Evolutionary conservation across 208 protist genomes (phyloP), one percentile per base, ranked within the genome.

Genomic region (Trypanosoma theileri): DNA sequence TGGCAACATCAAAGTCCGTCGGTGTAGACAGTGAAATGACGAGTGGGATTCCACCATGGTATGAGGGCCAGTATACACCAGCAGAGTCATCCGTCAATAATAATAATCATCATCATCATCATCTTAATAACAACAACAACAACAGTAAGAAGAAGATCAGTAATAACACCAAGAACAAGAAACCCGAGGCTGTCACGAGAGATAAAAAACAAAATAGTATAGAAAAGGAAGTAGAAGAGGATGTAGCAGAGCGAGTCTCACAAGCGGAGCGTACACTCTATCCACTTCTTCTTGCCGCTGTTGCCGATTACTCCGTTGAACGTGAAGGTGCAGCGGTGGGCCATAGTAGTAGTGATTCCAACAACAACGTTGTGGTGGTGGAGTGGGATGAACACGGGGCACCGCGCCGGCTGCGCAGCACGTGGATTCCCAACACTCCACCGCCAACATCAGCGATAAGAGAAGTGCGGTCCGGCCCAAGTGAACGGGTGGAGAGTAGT

Each of bases 181-280:
- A 35, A 35, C 28, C 1, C 4, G 28, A 35, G 1, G 28, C 6
- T 35, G 28, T 35, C 1, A 6, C 28, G 11, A 54, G 17, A 46
- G 10, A 46, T 8, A 46, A 13, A 17, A 45, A 57, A 31, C 1
- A 44, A 0, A 11, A 57, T 12, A 31, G 35, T 45, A 56, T 56
- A 31, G 56, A 50, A 19, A n/a, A 26, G 7, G 59, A 8, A 9
- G 31, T 69, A 17, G 58, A 21, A 9, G 59, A 66, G 11, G 71
- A 76, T 40, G 58, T 76, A 14, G 50, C 41, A 12, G 26, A 70
- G 41, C 71, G 62, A 21, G 71, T 76, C 10, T 40, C 71, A 19
- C 71, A 61, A n/a, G 71, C 71, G 1, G 64, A 46, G 44, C 45
- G 42, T 13, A 76, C 56, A n/a, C 58, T 76, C 1, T 76, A 76